These are phyloP conservation scores for Harringtonia aguacate DNA, from an alignment of 2,329 filamentous ascomycete genomes.

Conservation along the genomic window DNA sequence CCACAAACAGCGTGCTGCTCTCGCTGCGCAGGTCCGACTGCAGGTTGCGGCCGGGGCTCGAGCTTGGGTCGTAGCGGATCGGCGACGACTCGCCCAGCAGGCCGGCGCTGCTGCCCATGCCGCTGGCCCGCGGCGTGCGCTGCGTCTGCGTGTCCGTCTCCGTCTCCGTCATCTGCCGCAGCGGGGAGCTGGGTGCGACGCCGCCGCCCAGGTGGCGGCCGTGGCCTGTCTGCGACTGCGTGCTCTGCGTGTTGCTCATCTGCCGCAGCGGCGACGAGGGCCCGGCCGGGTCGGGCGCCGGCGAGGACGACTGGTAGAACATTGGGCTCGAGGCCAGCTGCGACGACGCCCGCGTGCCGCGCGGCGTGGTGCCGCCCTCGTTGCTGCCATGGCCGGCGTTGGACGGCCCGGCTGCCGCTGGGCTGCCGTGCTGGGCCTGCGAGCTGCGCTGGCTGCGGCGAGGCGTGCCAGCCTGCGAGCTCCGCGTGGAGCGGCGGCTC, in stretches of 20 bases:
- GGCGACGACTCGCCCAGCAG: too few relatives aligned
- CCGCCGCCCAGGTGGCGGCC: conserved; percentile 11
- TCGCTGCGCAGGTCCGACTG: conserved; percentile 67
- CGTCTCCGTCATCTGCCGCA: conserved; percentile 48
- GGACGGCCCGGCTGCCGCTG: conserved; percentile 18
- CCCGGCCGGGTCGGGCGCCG: conserved; percentile 18
- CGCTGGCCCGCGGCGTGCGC: conserved; percentile 60
- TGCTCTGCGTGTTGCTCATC: conserved; percentile 47
- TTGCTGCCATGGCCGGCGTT: background rate
- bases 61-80: conserved; percentile 82
- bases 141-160: conserved; percentile 52
- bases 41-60: conserved; percentile 60
- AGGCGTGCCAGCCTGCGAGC: conserved; percentile 41
- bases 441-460: conserved; percentile 18
- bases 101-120: too few relatives aligned
- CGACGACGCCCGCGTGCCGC: conserved; percentile 18
- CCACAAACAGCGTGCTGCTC: conserved; percentile 78
- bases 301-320: conserved; percentile 52
- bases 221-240: conserved; percentile 14
- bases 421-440: conserved; percentile 18
- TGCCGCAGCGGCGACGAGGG: conserved; percentile 44
- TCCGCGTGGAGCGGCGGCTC: conserved; percentile 38
- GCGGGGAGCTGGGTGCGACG: conserved; percentile 44
- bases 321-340: conserved; percentile 68
- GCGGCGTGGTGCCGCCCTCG: background rate